Conservation (phyloP, 169 alveolate genomes). For the Cyclospora cayetanensis region DNA sequence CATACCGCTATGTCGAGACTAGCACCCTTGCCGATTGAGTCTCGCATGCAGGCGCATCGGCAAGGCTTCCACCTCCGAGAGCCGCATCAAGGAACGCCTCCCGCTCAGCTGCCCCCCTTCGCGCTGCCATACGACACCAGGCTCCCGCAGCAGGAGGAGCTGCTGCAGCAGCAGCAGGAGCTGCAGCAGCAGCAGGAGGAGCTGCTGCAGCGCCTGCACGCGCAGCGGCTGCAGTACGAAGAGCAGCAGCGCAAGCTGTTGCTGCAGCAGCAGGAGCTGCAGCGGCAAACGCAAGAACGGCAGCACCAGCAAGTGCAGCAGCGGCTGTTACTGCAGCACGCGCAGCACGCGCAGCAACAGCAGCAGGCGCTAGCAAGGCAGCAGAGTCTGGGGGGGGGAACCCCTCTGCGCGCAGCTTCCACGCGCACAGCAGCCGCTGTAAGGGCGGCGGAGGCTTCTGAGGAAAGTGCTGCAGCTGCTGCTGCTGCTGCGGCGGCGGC, state of each 20-base stretch:
- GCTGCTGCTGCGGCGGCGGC: constrained; percentile 14
- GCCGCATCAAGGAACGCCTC: no score
- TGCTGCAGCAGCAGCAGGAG: not conserved
- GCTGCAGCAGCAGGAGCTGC: constrained; percentile 14
- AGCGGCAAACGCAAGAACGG: not conserved
- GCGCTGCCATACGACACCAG: no score
- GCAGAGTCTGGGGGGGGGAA: not conserved
- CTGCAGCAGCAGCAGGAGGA: not conserved
- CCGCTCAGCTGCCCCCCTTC: no score
- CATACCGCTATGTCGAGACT: no score
- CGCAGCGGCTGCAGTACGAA: not conserved
- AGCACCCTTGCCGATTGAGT: no score
- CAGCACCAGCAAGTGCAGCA: not conserved
- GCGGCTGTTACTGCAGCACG: constrained; percentile 27
- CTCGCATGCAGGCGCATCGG: no score
- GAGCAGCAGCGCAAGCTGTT: not conserved
- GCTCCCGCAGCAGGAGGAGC: not conserved
- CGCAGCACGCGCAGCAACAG: no score
- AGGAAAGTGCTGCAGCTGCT: not conserved
- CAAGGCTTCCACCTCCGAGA: no score
- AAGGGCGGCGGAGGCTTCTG: not conserved
- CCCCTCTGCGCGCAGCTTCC: not conserved
- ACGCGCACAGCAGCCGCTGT: not conserved
- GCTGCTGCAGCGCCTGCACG: not conserved
- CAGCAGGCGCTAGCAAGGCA: no score